A percentile compares a stretch with the other conserved stretches of the same genome.
Conservation (phyloP, 1,139 yeast genomes). For the Protomyces macrosporus region DNA sequence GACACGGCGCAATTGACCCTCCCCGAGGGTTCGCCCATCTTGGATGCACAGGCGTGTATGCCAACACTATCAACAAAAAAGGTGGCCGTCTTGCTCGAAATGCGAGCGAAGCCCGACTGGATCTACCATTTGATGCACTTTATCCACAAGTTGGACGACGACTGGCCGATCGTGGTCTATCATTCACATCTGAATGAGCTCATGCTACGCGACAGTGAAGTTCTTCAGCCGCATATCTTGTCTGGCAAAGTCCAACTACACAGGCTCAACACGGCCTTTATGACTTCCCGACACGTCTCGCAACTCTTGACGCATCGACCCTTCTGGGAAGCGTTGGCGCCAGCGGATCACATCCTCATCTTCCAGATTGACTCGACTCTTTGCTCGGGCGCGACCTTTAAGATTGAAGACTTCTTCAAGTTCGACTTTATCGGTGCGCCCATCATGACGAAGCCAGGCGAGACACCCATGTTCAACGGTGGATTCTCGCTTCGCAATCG, state of each 20-base stretch:
- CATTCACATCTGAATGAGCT: constrained; percentile 10
- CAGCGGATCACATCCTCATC: constrained; percentile 14
- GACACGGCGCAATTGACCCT: neutral
- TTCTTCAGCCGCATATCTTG: neutral
- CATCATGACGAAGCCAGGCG: neutral
- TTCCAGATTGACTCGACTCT: constrained; percentile 11
- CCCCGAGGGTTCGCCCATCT: neutral
- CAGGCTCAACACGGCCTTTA: neutral
- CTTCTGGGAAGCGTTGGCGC: constrained; percentile 13
- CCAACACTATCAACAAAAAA: neutral
- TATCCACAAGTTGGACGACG: constrained; percentile 2
- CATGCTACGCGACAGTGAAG: neutral
- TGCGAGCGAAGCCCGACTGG: constrained; percentile 2
- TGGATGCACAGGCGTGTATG: neutral
- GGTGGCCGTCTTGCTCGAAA: constrained; percentile 12
- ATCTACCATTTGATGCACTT: constrained; percentile 9
- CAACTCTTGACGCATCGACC: neutral
- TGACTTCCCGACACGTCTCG: neutral
- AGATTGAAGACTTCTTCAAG: constrained; percentile 15
- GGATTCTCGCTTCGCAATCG: constrained; percentile 14
- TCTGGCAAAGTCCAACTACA: constrained; percentile 5
- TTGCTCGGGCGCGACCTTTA: constrained; percentile 4
- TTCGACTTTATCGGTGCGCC: constrained; percentile 20
- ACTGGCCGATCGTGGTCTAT: constrained; percentile 17
- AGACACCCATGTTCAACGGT: neutral